Evolutionary conservation across 192 early-diverging fungal genomes (phyloP).

Genomic region (Helicostylum pulchrum): DNA sequence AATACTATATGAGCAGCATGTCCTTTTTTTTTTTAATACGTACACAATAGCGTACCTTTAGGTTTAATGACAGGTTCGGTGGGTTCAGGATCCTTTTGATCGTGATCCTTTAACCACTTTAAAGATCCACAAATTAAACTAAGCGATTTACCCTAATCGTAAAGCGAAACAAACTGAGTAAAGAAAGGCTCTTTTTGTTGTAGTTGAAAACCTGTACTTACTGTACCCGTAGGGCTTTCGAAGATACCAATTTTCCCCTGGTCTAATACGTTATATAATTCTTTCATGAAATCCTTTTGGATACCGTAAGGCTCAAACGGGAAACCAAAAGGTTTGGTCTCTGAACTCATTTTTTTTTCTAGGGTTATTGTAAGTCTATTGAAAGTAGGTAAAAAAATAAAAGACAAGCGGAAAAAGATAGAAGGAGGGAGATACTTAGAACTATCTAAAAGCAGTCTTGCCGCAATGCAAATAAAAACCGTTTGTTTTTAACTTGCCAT

Average conservation of each 20-base stretch:
- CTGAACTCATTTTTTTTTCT: background rate
- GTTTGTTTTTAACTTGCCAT: no score
- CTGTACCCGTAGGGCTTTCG: constrained; percentile 91
- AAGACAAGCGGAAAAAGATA: no score
- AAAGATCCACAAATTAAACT: constrained; percentile 83
- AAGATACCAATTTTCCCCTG: constrained; percentile 73
- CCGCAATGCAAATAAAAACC: no score
- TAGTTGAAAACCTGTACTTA: constrained; percentile 27
- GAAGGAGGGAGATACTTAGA: no score
- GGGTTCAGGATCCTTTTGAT: constrained; percentile 1
- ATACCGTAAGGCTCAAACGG: constrained; percentile 73
- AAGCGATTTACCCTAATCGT: constrained; percentile 77
- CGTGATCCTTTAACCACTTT: constrained; percentile 72
- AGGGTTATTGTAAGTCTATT: no score
- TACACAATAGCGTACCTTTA: background rate
- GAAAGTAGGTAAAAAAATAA: no score
- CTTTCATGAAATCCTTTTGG: constrained; percentile 75
- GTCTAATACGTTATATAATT: constrained; percentile 68
- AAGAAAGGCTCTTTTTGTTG: no score
- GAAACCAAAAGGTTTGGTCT: constrained; percentile 40
- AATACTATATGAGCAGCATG: background rate
- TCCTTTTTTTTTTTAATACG: background rate
- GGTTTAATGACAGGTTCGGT: background rate
- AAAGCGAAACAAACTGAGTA: background rate
- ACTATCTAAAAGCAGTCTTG: no score